These are phyloP conservation scores for Astrephomene gubernaculifera DNA, from an alignment of 139 green algal species.

Conservation along the genomic window DNA sequence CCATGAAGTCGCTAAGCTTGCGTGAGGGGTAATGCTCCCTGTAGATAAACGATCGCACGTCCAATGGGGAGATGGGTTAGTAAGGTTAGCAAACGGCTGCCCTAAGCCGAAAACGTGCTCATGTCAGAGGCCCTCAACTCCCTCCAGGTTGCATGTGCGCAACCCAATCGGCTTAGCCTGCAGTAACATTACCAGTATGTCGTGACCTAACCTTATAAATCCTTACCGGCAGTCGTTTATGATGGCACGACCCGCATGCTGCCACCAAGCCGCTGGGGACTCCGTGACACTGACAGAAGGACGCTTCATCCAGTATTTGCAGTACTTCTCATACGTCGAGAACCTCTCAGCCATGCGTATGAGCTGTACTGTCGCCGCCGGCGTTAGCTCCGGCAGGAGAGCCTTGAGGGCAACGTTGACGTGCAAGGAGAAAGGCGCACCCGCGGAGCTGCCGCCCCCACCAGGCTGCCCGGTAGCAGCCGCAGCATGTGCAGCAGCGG, in stretches of 20 bases:
- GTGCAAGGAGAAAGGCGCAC: not conserved
- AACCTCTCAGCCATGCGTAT: conserved; percentile 47
- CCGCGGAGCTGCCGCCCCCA: not conserved
- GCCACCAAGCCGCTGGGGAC: conserved; percentile 60
- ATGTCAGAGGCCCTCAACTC: too few species aligned
- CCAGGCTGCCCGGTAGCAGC: not conserved
- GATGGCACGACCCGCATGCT: conserved; percentile 56
- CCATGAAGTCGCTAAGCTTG: conserved; percentile 40
- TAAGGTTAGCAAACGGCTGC: too few species aligned
- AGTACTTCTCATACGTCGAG: conserved; percentile 45
- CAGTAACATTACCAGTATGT: too few species aligned
- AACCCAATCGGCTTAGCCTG: too few species aligned
- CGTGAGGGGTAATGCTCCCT: conserved; percentile 49
- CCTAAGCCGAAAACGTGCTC: too few species aligned
- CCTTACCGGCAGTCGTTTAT: conserved; percentile 56
- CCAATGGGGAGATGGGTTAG: too few species aligned
- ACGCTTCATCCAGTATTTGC: conserved; percentile 34
- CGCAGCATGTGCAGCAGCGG: too few species aligned
- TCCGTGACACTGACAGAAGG: conserved; percentile 17
- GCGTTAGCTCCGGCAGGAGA: conserved; percentile 39
- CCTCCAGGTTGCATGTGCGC: too few species aligned
- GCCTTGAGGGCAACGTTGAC: conserved; percentile 38
- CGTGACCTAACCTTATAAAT: too few species aligned
- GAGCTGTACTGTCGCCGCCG: conserved; percentile 5
- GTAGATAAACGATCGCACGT: too few species aligned